Base-by-base conservation (phyloP, 1,284 basidiomycete species). In the Puccinia triticina region DNA sequence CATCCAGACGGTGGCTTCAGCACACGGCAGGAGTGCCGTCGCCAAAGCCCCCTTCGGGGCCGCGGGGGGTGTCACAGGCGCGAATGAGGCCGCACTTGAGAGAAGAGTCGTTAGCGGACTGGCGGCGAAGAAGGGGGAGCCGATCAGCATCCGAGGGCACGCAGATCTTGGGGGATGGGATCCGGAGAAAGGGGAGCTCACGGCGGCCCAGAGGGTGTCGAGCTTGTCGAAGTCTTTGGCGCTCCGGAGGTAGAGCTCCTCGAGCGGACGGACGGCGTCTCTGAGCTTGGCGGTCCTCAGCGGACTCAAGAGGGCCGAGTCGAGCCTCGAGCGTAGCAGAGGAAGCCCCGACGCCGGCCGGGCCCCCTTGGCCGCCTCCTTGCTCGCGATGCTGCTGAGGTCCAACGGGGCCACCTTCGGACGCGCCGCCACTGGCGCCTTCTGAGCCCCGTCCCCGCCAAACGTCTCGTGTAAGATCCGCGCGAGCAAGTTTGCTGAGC, bases 391-490 rank as follows among this genome's bases (percentile, higher is more conserved):
- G 12, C n/a, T 10, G 29, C 59, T 46, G 1, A 69, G 66, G 66
- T 69, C 66, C 37, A 69, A 21, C 2, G 37, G 66, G 21, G 66
- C 23, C 21, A 69, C 40, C 46, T 69, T 69, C 43, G 66, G 66
- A 32, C 66, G 66, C 34, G 37, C 10, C 2, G 66, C 23, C n/a
- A 7, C 66, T 67, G 67, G n/a, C 34, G 7, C 12, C n/a, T 69
- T 46, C 67, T 43, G 11, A 37, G 67, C 5, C 21, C 23, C 67
- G 32, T 11, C 18, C 48, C 2, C 40, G 12, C 40, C 4, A 12
- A 4, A 7, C 40, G 40, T 43, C 40, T 43, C 40, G 12, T 43
- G 7, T 43, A 12, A 43, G 12, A 43, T 43, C 40, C 4, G 12
- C 40, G 40, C 12, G 4, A 12, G 40, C 7, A 43, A 12, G 12